phyloP scores from a whole-genome alignment of 768 basidiomycete genomes.

The Mycena capillaripes region DNA sequence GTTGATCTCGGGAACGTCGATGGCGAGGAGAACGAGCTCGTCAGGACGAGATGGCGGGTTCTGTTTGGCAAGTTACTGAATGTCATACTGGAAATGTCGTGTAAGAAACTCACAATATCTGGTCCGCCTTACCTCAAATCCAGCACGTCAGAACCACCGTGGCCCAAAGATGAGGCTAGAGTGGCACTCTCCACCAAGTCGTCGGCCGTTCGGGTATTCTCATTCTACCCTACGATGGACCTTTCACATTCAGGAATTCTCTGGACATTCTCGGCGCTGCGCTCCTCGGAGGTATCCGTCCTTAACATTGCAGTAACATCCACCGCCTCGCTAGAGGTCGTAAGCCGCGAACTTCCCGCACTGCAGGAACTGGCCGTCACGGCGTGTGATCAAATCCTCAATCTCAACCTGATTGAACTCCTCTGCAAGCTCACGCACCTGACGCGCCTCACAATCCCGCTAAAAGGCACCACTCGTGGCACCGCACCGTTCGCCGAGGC shows the following conservation, averaged over 20 bases:
- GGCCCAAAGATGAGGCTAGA: background rate
- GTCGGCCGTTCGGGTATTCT: too few relatives aligned
- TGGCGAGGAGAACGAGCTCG: background rate
- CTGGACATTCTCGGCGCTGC: slow-evolving; percentile 13
- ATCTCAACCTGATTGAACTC: background rate
- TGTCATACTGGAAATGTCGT: slow-evolving; percentile 9
- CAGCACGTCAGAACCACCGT: background rate
- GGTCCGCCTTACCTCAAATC: slow-evolving; percentile 6
- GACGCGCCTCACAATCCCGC: background rate
- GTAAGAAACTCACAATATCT: background rate
- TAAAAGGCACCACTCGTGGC: background rate
- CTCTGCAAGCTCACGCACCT: background rate
- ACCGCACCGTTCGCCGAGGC: background rate
- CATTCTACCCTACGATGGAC: background rate
- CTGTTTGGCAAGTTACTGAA: background rate
- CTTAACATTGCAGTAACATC: background rate
- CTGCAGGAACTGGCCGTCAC: background rate
- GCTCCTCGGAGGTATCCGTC: background rate
- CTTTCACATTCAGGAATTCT: background rate
- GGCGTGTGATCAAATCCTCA: background rate
- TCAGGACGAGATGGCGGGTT: background rate
- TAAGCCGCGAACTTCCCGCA: background rate
- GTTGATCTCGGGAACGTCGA: slow-evolving; percentile 2
- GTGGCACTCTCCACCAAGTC: too few relatives aligned
- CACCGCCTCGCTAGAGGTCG: background rate